Percentiles rank a stretch among this genome's conserved stretches.
phyloP scores from a whole-genome alignment of 2,329 filamentous ascomycete genomes.

The Monosporascus sp. region DNA sequence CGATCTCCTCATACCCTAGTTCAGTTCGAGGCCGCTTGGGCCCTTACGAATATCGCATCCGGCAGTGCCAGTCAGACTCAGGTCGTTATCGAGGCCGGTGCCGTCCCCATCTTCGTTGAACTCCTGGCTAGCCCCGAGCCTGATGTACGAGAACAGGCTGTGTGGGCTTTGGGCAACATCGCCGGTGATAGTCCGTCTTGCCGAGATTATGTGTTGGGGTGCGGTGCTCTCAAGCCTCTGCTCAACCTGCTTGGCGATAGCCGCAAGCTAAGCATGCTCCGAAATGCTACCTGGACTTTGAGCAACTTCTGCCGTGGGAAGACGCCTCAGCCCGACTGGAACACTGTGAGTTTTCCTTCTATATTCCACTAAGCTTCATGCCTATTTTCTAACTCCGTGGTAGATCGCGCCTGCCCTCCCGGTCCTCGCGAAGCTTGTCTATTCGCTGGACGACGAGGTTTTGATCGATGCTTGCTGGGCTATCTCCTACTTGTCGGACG shows the following conservation, averaged over 20 bases:
- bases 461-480: slow-evolving; percentile 99
- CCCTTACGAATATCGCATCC: slow-evolving; percentile 97
- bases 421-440: slow-evolving; percentile 93
- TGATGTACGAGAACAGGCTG: slow-evolving; percentile 95
- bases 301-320: slow-evolving; percentile 99
- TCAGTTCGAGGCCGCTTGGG: slow-evolving; percentile 98
- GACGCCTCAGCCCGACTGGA: slow-evolving; percentile 97
- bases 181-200: slow-evolving; percentile 96
- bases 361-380: background rate
- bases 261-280: slow-evolving; percentile 97
- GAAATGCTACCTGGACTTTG: slow-evolving; percentile 97
- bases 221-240: slow-evolving; percentile 85
- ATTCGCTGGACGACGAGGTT: slow-evolving; percentile 96
- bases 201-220: slow-evolving; percentile 91
- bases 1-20: slow-evolving; percentile 96
- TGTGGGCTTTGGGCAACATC: slow-evolving; percentile 98
- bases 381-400: slow-evolving; percentile 5
- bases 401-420: slow-evolving; percentile 93
- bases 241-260: slow-evolving; percentile 89
- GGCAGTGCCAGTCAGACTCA: slow-evolving; percentile 96
- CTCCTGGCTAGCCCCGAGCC: slow-evolving; percentile 92
- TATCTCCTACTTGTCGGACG: slow-evolving; percentile 96
- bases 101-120: slow-evolving; percentile 97
- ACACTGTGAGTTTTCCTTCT: slow-evolving; percentile 62
- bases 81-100: slow-evolving; percentile 96